Evolutionary conservation across 2,329 filamentous ascomycete genomes (phyloP).

Genomic region (Diplodia intermedia): DNA sequence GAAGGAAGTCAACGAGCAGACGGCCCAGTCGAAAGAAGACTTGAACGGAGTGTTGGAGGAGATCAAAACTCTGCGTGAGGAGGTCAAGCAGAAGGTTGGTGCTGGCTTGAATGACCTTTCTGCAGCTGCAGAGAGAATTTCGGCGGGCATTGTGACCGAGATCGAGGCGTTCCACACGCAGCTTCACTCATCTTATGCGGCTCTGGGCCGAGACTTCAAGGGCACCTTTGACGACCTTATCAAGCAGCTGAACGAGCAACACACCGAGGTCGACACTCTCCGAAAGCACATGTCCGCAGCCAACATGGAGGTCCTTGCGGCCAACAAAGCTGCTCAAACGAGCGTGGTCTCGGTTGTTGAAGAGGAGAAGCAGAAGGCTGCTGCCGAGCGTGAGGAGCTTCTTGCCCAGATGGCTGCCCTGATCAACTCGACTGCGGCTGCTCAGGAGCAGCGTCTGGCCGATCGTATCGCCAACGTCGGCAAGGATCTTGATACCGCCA

Average conservation of each 20-base stretch:
- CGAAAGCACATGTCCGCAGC: conserved; percentile 75
- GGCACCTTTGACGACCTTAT: conserved; percentile 81
- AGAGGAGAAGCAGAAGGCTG: conserved; percentile 76
- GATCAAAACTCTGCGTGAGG: conserved; percentile 86
- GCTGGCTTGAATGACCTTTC: conserved; percentile 85
- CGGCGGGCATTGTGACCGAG: conserved; percentile 85
- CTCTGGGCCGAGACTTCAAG: conserved; percentile 86
- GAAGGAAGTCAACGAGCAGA: conserved; percentile 71
- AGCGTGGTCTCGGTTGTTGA: conserved; percentile 73
- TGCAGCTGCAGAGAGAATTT: conserved; percentile 83
- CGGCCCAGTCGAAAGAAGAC: conserved; percentile 74
- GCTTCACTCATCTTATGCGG: conserved; percentile 83
- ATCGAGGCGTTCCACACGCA: conserved; percentile 81
- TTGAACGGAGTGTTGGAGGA: conserved; percentile 93
- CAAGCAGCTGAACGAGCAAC: conserved; percentile 76
- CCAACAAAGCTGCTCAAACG: conserved; percentile 70
- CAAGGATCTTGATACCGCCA: conserved; percentile 69
- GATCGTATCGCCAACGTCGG: conserved; percentile 69
- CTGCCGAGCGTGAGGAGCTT: conserved; percentile 75
- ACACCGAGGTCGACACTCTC: conserved; percentile 75
- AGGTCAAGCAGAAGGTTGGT: conserved; percentile 84
- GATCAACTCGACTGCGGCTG: conserved; percentile 74
- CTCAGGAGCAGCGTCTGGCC: conserved; percentile 74
- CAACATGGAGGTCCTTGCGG: conserved; percentile 69
- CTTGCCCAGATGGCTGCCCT: conserved; percentile 79